Evolutionary conservation across 352 stramenopile species (phyloP).

Genomic region (Albugo candida): DNA sequence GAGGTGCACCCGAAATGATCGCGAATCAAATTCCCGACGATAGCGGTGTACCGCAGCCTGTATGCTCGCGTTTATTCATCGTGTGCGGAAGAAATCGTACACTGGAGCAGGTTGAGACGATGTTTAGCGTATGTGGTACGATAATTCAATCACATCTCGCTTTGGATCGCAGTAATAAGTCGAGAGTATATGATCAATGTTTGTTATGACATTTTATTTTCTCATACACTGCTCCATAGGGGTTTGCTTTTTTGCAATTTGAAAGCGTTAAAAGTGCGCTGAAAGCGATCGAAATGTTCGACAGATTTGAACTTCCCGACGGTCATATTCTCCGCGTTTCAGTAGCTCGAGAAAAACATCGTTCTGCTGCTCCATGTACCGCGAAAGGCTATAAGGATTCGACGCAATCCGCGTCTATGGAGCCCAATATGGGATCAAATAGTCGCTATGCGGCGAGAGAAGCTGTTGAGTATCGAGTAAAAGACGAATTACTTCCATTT

Average conservation of each 20-base stretch:
- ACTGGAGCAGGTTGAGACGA: constrained; percentile 30
- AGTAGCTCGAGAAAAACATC: neutral
- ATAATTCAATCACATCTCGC: constrained; percentile 52
- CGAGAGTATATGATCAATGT: constrained; percentile 16
- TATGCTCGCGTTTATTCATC: constrained; percentile 26
- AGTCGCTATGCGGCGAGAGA: too few relatives aligned
- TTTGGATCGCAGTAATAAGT: constrained; percentile 60
- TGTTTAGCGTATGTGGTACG: constrained; percentile 34
- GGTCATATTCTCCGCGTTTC: constrained; percentile 53
- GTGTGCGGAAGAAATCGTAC: constrained; percentile 47
- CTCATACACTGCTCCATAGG: constrained; percentile 11
- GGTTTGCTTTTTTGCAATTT: constrained; percentile 66
- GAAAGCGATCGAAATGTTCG: constrained; percentile 36
- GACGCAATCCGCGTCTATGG: too few relatives aligned
- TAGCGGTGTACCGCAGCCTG: too few relatives aligned
- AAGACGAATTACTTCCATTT: too few relatives aligned
- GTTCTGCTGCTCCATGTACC: neutral
- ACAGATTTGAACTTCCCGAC: constrained; percentile 36
- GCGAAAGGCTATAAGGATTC: too few relatives aligned
- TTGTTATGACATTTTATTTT: neutral
- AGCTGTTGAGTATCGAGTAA: too few relatives aligned
- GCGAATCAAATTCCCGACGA: too few relatives aligned
- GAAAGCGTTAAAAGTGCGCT: constrained; percentile 22
- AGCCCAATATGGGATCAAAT: too few relatives aligned
- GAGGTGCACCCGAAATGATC: too few relatives aligned